Percentiles rank a stretch among this genome's conserved stretches.
Conservation (phyloP, 2,329 filamentous ascomycete genomes). For the Ophiognomonia clavigignenti-juglandacearum region DNA sequence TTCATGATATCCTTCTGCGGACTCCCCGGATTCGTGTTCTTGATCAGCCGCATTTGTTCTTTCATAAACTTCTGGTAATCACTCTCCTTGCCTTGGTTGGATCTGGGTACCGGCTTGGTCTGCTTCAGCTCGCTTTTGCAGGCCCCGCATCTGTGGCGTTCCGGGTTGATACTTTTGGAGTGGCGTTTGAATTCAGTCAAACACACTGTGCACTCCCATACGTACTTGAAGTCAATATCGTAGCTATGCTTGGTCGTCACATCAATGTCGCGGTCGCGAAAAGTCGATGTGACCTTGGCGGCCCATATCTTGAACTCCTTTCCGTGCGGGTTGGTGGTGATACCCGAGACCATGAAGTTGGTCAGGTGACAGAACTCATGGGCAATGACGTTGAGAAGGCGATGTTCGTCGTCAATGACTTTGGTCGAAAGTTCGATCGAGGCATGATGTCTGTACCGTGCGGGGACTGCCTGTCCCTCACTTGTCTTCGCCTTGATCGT, state of each 20-base stretch:
- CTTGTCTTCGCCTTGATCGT: constrained; percentile 36
- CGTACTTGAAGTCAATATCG: constrained; percentile 85
- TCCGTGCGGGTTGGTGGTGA: constrained; percentile 76
- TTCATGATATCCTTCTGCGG: constrained; percentile 67
- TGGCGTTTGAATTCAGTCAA: constrained; percentile 73
- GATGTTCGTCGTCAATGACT: constrained; percentile 72
- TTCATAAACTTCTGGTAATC: constrained; percentile 55
- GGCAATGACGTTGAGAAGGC: constrained; percentile 84
- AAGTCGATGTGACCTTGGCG: constrained; percentile 46
- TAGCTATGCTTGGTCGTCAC: constrained; percentile 91
- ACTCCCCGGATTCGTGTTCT: constrained; percentile 48
- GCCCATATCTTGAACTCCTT: constrained; percentile 78
- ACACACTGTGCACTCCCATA: constrained; percentile 75
- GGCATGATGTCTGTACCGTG: constrained; percentile 54
- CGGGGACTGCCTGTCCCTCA: constrained; percentile 19
- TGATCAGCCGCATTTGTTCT: constrained; percentile 60
- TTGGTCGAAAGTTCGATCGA: constrained; percentile 86
- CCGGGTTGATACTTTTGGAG: constrained; percentile 75
- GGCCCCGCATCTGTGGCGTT: constrained; percentile 67
- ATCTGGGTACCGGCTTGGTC: constrained; percentile 69
- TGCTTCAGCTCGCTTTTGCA: constrained; percentile 71
- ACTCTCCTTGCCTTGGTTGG: constrained; percentile 25
- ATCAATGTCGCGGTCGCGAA: constrained; percentile 59
- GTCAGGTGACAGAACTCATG: constrained; percentile 96
- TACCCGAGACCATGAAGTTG: constrained; percentile 79